A percentile compares a stretch with the other conserved stretches of the same genome.
Evolutionary conservation across 164 flowering plant genomes (phyloP).

Genomic region (Saururus chinensis): DNA sequence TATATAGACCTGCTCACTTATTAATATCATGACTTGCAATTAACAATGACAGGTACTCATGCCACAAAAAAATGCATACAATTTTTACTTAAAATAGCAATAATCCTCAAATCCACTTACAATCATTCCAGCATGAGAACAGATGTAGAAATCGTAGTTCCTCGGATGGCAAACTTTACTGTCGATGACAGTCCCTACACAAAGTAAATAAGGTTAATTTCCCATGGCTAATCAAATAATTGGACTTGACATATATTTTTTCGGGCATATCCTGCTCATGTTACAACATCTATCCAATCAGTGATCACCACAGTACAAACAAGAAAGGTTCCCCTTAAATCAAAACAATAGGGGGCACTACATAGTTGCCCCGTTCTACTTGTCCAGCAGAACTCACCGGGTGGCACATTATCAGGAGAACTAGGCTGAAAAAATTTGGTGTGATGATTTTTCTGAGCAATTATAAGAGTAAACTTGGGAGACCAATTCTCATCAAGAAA

Average conservation of each 20-base stretch:
- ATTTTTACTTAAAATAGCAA: not conserved
- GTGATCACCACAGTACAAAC: no score
- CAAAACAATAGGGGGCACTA: no score
- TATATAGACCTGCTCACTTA: no score
- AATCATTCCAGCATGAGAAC: constrained; percentile 93
- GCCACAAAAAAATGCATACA: not conserved
- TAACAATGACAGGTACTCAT: no score
- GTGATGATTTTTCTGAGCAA: constrained; percentile 91
- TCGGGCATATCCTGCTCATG: not conserved
- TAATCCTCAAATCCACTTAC: constrained; percentile 34
- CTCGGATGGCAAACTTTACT: constrained; percentile 64
- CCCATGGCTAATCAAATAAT: not conserved
- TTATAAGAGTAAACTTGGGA: constrained; percentile 62
- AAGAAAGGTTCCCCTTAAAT: no score
- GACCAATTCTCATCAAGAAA: constrained; percentile 59
- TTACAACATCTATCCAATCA: not conserved
- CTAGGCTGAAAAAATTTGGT: constrained; percentile 64
- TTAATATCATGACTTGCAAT: no score
- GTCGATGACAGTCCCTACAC: constrained; percentile 75
- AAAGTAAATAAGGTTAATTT: no score
- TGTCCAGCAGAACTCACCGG: constrained; percentile 32
- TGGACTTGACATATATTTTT: not conserved
- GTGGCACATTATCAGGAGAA: constrained; percentile 77
- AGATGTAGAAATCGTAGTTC: constrained; percentile 79
- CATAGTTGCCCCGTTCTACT: not conserved